Conservation (phyloP, 169 alveolate species). For the Plasmodium coatneyi region DNA sequence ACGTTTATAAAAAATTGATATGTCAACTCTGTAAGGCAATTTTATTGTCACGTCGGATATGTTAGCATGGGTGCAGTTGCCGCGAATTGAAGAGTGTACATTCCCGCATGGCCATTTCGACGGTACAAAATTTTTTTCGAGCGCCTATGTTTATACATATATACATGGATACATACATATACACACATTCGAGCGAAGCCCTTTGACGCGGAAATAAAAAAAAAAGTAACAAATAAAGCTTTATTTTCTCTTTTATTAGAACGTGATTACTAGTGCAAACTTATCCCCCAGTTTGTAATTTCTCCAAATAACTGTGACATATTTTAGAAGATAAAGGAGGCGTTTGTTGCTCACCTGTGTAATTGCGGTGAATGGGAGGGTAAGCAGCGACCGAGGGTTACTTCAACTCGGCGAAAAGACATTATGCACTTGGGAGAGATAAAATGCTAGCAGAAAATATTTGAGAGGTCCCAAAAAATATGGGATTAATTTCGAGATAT, state of each 20-base stretch:
- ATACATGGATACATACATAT: background rate
- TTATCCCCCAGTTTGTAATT: background rate
- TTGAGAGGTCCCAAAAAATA: background rate
- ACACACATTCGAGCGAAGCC: background rate
- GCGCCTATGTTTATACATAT: background rate
- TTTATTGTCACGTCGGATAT: background rate
- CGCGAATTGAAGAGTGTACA: background rate
- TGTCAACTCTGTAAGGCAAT: background rate
- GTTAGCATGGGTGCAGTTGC: background rate
- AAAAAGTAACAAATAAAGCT: background rate
- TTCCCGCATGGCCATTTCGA: background rate
- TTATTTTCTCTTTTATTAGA: background rate
- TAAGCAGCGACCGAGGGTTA: background rate
- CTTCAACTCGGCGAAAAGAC: background rate
- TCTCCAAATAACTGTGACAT: background rate
- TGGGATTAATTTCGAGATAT: background rate
- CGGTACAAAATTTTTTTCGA: background rate
- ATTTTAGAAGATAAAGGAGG: background rate
- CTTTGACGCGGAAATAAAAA: background rate
- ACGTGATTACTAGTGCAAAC: background rate
- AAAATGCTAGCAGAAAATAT: background rate
- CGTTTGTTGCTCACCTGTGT: background rate
- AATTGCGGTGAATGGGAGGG: background rate
- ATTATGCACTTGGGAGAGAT: background rate
- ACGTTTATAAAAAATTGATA: background rate